A percentile compares a stretch with the other conserved stretches of the same genome.
phyloP scores from a whole-genome alignment of 306 rosid genomes.

The Vicia faba region DNA sequence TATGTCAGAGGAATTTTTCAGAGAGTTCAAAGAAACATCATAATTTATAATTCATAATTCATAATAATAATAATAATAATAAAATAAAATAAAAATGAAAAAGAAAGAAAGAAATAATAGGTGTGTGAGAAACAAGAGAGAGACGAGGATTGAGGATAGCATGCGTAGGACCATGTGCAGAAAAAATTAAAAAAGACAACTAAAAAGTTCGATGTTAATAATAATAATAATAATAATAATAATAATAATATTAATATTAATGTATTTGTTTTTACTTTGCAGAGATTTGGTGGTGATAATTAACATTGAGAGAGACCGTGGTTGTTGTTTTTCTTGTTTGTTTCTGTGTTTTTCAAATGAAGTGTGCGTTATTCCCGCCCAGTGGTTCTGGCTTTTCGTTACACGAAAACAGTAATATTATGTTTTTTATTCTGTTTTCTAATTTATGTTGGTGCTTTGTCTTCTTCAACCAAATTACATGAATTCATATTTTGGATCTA shows the following conservation, averaged over 20 bases:
- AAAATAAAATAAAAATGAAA: neutral
- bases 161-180: conserved; percentile 42
- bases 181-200: neutral
- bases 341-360: conserved; percentile 42
- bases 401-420: neutral
- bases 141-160: neutral
- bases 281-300: conserved; percentile 30
- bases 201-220: conserved; percentile 31
- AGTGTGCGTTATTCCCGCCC: conserved; percentile 64
- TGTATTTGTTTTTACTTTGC: conserved; percentile 1
- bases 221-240: no score
- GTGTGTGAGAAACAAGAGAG: conserved; percentile 21
- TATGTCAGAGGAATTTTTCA: conserved; percentile 42
- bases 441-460: neutral
- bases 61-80: neutral
- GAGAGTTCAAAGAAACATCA: conserved; percentile 31
- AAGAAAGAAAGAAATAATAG: neutral
- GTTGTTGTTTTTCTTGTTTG: neutral
- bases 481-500: neutral
- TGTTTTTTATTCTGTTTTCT: neutral
- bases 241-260: no score
- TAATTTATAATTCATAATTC: neutral
- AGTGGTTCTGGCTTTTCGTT: conserved; percentile 13
- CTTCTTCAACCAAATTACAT: neutral
- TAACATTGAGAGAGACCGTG: neutral